Base-by-base conservation (phyloP, 2,329 filamentous ascomycete species). In the Aspergillus fischeri region DNA sequence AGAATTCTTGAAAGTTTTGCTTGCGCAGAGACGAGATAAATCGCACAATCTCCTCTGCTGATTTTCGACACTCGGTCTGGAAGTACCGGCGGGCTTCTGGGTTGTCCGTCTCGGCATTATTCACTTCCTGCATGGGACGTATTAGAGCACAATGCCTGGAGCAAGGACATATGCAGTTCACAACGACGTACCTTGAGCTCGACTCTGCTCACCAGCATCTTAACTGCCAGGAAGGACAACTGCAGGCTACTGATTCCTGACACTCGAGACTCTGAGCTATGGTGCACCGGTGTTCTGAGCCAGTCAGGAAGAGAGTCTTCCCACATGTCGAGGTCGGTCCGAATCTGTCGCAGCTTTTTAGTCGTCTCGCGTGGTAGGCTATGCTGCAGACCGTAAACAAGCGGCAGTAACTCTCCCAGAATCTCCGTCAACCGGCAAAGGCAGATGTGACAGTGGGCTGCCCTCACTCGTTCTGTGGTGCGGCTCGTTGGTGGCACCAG, bases 401-500 rank as follows among this genome's bases (percentile, higher is more conserved):
- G 70, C 1, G 77, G 77, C 11, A 79, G 67, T 1, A 79, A 63
- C 52, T 79, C 77, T 5, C 77, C 77, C 28, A 79, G 63, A 6
- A 77, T 78, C 57, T 79, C 77, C 3, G 77, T 78, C 55, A 84
- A 69, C 11, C 71, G 75, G 63, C 82, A 84, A 4, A 84, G 71
- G 21, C 80, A 76, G 41, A 83, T 76, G 56, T 83, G 83, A 47
- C 80, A 81, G 49, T 78, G 75, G 1, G 79, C 78, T 14, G 80
- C 77, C 48, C 73, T 68, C 54, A 76, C 68, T 64, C 77, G 71
- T 68, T 80, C 71, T 64, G 76, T 65, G 41, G 70, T 68, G 58
- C 71, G 60, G 55, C 73, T 55, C 60, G 73, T 61, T 63, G 74
- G 60, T 32, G 70, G 57, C 52, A 78, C 59, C 64, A 78, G 45